phyloP scores from a whole-genome alignment of 805 yeast species.

The Saturnispora diversa region DNA sequence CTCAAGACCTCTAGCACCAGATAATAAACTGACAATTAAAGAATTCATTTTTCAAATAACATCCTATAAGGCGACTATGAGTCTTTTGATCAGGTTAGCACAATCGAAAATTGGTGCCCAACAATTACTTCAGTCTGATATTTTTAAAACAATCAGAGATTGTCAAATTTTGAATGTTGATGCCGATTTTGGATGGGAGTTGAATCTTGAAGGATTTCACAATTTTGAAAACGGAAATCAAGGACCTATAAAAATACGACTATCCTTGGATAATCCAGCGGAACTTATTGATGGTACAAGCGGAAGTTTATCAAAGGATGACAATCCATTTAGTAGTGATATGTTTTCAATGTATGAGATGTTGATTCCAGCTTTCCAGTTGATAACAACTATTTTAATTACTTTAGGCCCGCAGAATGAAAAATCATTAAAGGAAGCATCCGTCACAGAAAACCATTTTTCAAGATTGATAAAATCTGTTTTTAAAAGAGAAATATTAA shows the following conservation, averaged over 20 bases:
- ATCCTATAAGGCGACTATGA: slow-evolving; percentile 63
- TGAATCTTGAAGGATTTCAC: slow-evolving; percentile 18
- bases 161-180: slow-evolving; percentile 57
- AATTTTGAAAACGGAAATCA: slow-evolving; percentile 6
- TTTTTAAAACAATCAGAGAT: slow-evolving; percentile 53
- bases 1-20: slow-evolving; percentile 12
- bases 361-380: slow-evolving; percentile 65
- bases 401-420: slow-evolving; percentile 73
- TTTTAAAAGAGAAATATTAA: slow-evolving; percentile 26
- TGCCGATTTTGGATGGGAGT: slow-evolving; percentile 65
- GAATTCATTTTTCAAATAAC: slow-evolving; percentile 65
- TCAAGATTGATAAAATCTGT: slow-evolving; percentile 49
- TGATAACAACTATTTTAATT: slow-evolving; percentile 56
- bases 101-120: slow-evolving; percentile 73
- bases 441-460: slow-evolving; percentile 42
- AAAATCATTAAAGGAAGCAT: slow-evolving; percentile 46
- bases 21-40: slow-evolving; percentile 36
- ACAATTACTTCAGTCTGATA: slow-evolving; percentile 62
- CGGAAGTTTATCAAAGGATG: slow-evolving; percentile 20
- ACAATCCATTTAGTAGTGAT: slow-evolving; percentile 10
- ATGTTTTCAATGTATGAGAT: slow-evolving; percentile 55
- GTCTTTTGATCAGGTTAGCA: slow-evolving; percentile 64
- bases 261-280: slow-evolving; percentile 48
- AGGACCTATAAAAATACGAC: slow-evolving; percentile 33
- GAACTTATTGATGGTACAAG: background rate